phyloP scores from a whole-genome alignment of 192 early-diverging fungal genomes.

The Gamsiella multidivaricata region DNA sequence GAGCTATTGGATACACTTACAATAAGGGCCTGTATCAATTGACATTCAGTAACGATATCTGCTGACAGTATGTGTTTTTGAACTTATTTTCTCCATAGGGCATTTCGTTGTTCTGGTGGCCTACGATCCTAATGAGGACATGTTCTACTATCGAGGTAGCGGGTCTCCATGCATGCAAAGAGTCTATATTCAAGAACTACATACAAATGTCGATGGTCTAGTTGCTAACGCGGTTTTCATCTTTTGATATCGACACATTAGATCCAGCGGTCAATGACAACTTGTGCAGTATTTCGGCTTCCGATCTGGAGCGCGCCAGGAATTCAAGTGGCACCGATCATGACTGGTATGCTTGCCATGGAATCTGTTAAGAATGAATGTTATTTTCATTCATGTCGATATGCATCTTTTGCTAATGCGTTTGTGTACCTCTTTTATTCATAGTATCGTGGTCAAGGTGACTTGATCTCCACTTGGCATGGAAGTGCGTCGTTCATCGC shows the following conservation, averaged over 20 bases:
- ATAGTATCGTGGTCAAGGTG: slow-evolving; percentile 35
- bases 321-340: slow-evolving; percentile 81
- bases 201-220: background rate
- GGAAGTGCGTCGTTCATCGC: background rate
- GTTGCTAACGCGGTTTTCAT: background rate
- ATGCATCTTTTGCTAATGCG: background rate
- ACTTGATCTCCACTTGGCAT: too few species aligned
- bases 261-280: slow-evolving; percentile 82
- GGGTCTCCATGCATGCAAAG: too few species aligned
- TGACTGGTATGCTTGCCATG: slow-evolving; percentile 75
- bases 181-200: too few species aligned
- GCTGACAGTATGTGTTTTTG: too few species aligned
- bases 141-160: slow-evolving; percentile 81
- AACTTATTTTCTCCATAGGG: slow-evolving; percentile 62
- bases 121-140: slow-evolving; percentile 81
- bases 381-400: background rate
- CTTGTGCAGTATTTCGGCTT: slow-evolving; percentile 75
- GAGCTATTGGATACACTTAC: background rate
- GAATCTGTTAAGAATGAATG: too few species aligned
- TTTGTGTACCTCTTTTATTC: background rate
- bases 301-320: slow-evolving; percentile 74
- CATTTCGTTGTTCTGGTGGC: slow-evolving; percentile 91
- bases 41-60: slow-evolving; percentile 27
- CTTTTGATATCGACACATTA: slow-evolving; percentile 5
- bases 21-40: slow-evolving; percentile 3